Conservation (phyloP, 345 rosid species). For the Alliaria petiolata region DNA sequence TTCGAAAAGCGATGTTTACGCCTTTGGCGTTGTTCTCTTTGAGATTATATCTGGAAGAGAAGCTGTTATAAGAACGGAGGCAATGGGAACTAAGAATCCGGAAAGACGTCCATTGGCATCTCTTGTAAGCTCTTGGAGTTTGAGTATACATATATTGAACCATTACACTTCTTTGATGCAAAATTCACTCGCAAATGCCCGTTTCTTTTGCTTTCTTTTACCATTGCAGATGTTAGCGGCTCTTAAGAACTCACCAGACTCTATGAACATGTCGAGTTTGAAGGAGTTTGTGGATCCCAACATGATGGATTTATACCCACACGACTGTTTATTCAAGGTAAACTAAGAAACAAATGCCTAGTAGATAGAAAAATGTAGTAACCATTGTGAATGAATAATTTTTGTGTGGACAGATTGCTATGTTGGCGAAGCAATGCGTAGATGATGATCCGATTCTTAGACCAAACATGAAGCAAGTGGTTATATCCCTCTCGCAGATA, state of each 20-base stretch:
- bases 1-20: constrained; percentile 87
- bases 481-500: constrained; percentile 82
- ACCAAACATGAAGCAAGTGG: constrained; percentile 96
- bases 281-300: constrained; percentile 69
- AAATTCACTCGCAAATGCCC: neutral
- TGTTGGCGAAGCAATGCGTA: constrained; percentile 89
- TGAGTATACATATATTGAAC: neutral
- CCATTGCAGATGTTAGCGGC: constrained; percentile 71
- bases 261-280: constrained; percentile 65
- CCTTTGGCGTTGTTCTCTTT: constrained; percentile 93
- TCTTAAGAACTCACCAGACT: constrained; percentile 66
- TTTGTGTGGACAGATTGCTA: constrained; percentile 57
- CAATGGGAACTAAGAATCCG: constrained; percentile 47
- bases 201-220: neutral
- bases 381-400: constrained; percentile 10
- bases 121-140: constrained; percentile 48
- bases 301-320: constrained; percentile 86
- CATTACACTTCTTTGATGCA: constrained; percentile 10
- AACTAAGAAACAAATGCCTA: neutral
- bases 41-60: constrained; percentile 88
- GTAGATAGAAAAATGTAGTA: neutral
- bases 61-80: constrained; percentile 71
- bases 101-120: constrained; percentile 89
- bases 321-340: constrained; percentile 95
- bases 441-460: constrained; percentile 88